These are phyloP conservation scores for Dujonia santamariae DNA, from an alignment of 1,139 yeast species.

Conservation along the genomic window DNA sequence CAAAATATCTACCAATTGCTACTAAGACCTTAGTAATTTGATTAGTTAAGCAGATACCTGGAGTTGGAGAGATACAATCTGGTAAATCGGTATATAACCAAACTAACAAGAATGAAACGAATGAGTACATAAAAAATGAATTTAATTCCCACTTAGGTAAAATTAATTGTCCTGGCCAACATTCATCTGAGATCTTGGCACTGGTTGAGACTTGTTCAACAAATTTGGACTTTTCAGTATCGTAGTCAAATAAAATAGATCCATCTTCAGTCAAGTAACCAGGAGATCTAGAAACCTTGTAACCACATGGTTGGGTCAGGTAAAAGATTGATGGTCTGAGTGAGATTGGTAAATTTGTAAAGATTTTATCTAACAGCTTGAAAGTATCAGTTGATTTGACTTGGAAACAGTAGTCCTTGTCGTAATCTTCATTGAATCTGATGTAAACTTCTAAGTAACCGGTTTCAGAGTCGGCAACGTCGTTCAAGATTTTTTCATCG, in stretches of 20 bases:
- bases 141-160: slow-evolving; percentile 76
- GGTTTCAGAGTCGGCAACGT: slow-evolving; percentile 14
- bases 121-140: slow-evolving; percentile 42
- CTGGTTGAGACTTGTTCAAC: slow-evolving; percentile 41
- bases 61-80: slow-evolving; percentile 84
- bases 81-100: slow-evolving; percentile 97
- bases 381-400: slow-evolving; percentile 58
- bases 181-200: slow-evolving; percentile 52
- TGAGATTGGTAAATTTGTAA: slow-evolving; percentile 65
- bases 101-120: slow-evolving; percentile 43
- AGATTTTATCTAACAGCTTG: slow-evolving; percentile 57
- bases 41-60: slow-evolving; percentile 82
- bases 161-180: slow-evolving; percentile 90
- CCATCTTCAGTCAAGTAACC: slow-evolving; percentile 87
- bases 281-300: slow-evolving; percentile 68
- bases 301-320: slow-evolving; percentile 60
- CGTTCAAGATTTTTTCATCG: slow-evolving; percentile 16
- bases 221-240: slow-evolving; percentile 49
- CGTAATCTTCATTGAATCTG: slow-evolving; percentile 80
- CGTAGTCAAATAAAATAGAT: slow-evolving; percentile 62
- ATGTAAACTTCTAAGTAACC: slow-evolving; percentile 64
- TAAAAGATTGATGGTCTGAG: slow-evolving; percentile 80
- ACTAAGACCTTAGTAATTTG: slow-evolving; percentile 44
- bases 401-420: slow-evolving; percentile 87
- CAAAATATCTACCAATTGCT: slow-evolving; percentile 29